Base-by-base conservation (phyloP, 2,329 filamentous ascomycete species). In the Diaporthe longicolla region DNA sequence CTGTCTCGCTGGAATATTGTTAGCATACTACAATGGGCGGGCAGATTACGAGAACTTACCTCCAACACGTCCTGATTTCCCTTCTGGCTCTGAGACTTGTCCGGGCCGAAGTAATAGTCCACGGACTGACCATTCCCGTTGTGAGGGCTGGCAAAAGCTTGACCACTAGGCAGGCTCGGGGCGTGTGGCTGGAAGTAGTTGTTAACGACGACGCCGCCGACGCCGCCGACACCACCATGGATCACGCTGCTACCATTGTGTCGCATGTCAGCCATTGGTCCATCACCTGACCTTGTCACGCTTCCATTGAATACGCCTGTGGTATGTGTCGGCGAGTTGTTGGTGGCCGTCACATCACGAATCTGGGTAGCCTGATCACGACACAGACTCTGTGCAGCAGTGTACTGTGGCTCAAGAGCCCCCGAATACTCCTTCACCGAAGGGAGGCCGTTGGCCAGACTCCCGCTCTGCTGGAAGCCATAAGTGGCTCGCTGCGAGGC, bases 391-490 rank as follows among this genome's bases (percentile, higher is more conserved):
- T n/a, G n/a, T n/a, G n/a, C n/a, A 4, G 3, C 1, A 17, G 7
- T 9, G 17, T 13, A 8, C 17, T n/a, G 35, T 9, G 32, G 3
- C 24, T 0, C n/a, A 19, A 10, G 35, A 1, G 26, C 43, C 57
- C 19, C 35, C 1, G 0, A 5, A 8, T 61, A 19, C 11, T 43
- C 15, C 5, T 2, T 19, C 5, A 3, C 7, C n/a, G 19, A n/a
- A 29, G 24, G 24, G 9, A 5, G 10, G 10, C 3, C 6, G 15
- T 5, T 2, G 17, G 15, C 1, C n/a, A 1, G 58, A 5, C 4
- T 5, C 0, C 2, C 8, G 24, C 0, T 3, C 26, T n/a, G n/a
- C 10, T 32, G 19, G 11, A 13, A 2, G 10, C 6, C 40, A 9
- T 9, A 0, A 1, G 17, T 2, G 10, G 1, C 19, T 10, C 21